Conservation (phyloP, 345 rosid genomes). For the Eucalyptus marginata region DNA sequence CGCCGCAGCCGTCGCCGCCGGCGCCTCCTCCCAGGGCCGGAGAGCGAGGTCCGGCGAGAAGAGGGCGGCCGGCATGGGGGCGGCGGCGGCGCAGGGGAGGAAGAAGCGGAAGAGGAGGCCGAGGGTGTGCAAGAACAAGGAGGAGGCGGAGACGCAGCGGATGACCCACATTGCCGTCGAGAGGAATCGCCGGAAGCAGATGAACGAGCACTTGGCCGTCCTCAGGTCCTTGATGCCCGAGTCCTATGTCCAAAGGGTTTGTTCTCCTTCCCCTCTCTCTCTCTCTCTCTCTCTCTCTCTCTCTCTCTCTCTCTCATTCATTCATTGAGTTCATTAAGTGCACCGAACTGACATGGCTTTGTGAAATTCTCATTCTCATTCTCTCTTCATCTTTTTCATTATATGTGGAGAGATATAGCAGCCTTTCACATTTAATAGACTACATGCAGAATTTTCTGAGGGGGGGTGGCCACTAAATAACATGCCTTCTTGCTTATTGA, state of each 20-base stretch:
- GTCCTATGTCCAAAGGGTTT: conserved; percentile 74
- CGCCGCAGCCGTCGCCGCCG: not conserved
- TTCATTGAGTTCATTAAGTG: not conserved
- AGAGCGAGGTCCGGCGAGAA: not conserved
- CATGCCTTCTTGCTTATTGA: not conserved
- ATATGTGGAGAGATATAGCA: not conserved
- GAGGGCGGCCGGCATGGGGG: not conserved
- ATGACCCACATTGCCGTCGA: conserved; percentile 93
- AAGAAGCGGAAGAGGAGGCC: conserved; percentile 65
- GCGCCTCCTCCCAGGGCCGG: not conserved
- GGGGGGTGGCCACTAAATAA: not conserved
- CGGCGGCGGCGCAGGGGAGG: conserved; percentile 28
- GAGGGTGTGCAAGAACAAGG: conserved; percentile 69
- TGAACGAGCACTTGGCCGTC: conserved; percentile 77
- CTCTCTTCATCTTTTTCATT: not conserved
- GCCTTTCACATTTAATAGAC: not conserved
- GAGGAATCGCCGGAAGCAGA: conserved; percentile 81
- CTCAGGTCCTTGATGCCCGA: conserved; percentile 84
- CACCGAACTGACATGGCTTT: not conserved
- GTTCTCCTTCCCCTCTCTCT: not conserved
- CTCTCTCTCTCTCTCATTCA: not conserved
- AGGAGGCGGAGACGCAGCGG: conserved; percentile 81
- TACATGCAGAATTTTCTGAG: not conserved
- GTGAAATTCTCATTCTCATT: not conserved
- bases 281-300: not conserved